A percentile compares a stretch with the other conserved stretches of the same genome.
Evolutionary conservation across 2,329 filamentous ascomycete genomes (phyloP).

Genomic region (Fusarium guadeloupense): DNA sequence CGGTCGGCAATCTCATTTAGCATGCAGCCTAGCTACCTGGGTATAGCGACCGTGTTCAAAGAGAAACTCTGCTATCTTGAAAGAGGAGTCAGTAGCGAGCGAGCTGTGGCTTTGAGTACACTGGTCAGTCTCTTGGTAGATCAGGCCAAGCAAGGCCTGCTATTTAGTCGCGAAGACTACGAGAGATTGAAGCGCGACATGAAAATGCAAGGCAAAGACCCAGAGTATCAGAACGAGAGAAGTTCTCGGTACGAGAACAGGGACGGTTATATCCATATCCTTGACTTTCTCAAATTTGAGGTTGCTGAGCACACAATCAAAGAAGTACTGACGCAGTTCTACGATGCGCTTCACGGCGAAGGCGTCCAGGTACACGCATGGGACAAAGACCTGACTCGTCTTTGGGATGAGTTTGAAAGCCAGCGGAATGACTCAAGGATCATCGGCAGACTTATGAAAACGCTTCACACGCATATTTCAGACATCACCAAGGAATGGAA

Average conservation of each 20-base stretch:
- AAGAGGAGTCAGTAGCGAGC: conserved; percentile 56
- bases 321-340: conserved; percentile 48
- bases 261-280: conserved; percentile 57
- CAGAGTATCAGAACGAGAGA: conserved; percentile 55
- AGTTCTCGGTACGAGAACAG: conserved; percentile 37
- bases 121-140: conserved; percentile 66
- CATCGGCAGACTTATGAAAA: conserved; percentile 45
- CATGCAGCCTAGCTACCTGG: conserved; percentile 65
- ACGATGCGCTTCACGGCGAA: conserved; percentile 25
- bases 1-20: conserved; percentile 66
- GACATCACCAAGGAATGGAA: conserved; percentile 50
- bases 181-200: conserved; percentile 25
- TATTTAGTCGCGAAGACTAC: conserved; percentile 52
- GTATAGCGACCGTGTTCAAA: conserved; percentile 71
- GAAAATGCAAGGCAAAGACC: conserved; percentile 46
- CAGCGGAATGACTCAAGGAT: conserved; percentile 41
- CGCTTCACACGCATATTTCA: conserved; percentile 49
- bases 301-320: conserved; percentile 58
- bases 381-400: conserved; percentile 51
- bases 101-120: conserved; percentile 60
- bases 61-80: conserved; percentile 69
- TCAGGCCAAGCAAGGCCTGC: conserved; percentile 63
- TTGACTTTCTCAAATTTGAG: conserved; percentile 69
- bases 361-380: conserved; percentile 40
- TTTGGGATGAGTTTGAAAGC: conserved; percentile 48